phyloP scores from a whole-genome alignment of 1,284 basidiomycete species.

The Phylloboletellus chloephorus region DNA sequence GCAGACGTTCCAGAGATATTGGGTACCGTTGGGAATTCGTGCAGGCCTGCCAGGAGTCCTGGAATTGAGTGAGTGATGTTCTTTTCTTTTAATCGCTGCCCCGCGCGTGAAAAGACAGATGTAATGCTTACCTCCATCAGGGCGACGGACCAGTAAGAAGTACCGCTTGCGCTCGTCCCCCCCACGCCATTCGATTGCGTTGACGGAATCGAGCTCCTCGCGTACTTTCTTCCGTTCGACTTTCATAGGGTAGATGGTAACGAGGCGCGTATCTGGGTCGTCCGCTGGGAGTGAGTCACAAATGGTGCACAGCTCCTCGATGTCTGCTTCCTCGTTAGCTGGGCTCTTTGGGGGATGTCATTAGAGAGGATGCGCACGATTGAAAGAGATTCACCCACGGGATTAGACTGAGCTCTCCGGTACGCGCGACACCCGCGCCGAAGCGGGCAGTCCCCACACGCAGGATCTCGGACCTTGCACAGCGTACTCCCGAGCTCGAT shows the following conservation, averaged over 20 bases:
- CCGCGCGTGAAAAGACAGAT: neutral
- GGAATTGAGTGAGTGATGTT: too few relatives aligned
- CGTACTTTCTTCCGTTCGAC: conserved; percentile 77
- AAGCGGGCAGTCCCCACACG: conserved; percentile 71
- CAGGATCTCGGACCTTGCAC: conserved; percentile 79
- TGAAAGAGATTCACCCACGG: conserved; percentile 3
- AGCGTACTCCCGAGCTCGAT: conserved; percentile 88
- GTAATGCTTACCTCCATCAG: conserved; percentile 64
- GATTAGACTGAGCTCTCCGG: conserved; percentile 18
- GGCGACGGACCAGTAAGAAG: conserved; percentile 77
- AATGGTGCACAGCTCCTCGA: conserved; percentile 70
- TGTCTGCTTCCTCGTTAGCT: conserved; percentile 40
- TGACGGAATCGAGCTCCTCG: conserved; percentile 83
- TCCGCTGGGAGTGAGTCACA: conserved; percentile 60
- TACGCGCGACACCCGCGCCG: conserved; percentile 64
- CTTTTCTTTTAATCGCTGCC: too few relatives aligned
- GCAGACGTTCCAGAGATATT: conserved; percentile 40
- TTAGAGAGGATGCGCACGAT: conserved; percentile 4
- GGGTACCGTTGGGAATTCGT: conserved; percentile 70
- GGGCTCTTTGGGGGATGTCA: conserved; percentile 5
- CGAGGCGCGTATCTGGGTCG: conserved; percentile 31
- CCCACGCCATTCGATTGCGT: conserved; percentile 74
- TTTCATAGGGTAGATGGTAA: conserved; percentile 85
- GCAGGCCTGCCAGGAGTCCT: conserved; percentile 87
- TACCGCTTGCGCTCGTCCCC: conserved; percentile 38